Conservation (phyloP, 2,329 filamentous ascomycete genomes). For the Lecanicillium sp. region DNA sequence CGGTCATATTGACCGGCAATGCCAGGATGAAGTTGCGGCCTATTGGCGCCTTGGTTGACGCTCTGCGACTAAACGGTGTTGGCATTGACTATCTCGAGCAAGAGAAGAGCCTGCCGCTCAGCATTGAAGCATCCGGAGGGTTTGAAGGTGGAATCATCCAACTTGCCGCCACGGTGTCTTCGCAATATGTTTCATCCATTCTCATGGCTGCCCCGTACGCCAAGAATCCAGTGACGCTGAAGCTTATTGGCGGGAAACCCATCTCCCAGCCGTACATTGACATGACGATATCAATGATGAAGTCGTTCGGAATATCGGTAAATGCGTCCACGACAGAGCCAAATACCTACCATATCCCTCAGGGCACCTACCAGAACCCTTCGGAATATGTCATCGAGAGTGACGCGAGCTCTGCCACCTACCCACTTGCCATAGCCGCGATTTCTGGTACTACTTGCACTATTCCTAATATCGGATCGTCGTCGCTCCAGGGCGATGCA, state of each 20-base stretch:
- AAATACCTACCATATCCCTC: slow-evolving; percentile 90
- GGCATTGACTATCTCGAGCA: slow-evolving; percentile 78
- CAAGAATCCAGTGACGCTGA: slow-evolving; percentile 84
- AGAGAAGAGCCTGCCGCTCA: slow-evolving; percentile 74
- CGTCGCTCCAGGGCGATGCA: slow-evolving; percentile 89
- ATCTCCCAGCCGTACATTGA: slow-evolving; percentile 97
- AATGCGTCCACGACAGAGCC: slow-evolving; percentile 67
- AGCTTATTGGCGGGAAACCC: slow-evolving; percentile 89
- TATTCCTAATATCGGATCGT: slow-evolving; percentile 89
- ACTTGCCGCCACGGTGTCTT: slow-evolving; percentile 89
- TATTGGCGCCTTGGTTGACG: slow-evolving; percentile 88
- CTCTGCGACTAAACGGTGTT: slow-evolving; percentile 80
- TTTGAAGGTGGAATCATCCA: slow-evolving; percentile 84
- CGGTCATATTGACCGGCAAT: slow-evolving; percentile 85
- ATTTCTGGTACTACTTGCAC: slow-evolving; percentile 95
- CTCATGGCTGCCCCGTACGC: slow-evolving; percentile 96
- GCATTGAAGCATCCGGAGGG: slow-evolving; percentile 73
- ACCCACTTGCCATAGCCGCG: slow-evolving; percentile 86
- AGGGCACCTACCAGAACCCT: slow-evolving; percentile 76
- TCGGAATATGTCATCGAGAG: slow-evolving; percentile 86
- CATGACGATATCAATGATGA: slow-evolving; percentile 99
- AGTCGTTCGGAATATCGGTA: slow-evolving; percentile 77
- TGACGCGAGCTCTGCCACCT: slow-evolving; percentile 95
- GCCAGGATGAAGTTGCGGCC: slow-evolving; percentile 93
- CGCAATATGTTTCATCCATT: slow-evolving; percentile 97